Evolutionary conservation across 768 basidiomycete genomes (phyloP), one percentile per base, ranked within the genome.

Genomic region (Xerocomus brunneocitrinus): DNA sequence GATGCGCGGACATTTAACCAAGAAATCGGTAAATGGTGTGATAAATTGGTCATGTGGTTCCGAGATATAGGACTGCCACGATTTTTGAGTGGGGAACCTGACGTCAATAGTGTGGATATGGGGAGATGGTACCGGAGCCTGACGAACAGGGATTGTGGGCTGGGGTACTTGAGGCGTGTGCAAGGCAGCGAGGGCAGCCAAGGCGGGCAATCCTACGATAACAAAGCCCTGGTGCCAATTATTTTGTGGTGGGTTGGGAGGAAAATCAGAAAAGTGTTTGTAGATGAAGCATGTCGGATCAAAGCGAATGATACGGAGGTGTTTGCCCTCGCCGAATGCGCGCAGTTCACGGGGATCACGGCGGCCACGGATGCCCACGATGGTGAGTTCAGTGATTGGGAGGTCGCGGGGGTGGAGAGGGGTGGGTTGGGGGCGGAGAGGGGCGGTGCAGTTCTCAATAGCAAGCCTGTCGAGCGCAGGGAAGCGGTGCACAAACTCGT

Each of bases 261-360:
- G 24, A 27, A 32, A 16, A 4, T 58, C 55, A 7, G 41, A 58
- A 57, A 61, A 69, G 40, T 60, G 60, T 16, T 65, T 65, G 59
- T 76, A 71, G 16, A 76, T 69, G 41, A 73, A 70, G 19, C 72
- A 73, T 1, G 69, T 73, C 62, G 69, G 74, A 59, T 79, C 77
- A 45, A 79, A 67, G 44, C 71, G 72, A n/a, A 79, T 63, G n/a
- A 67, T 64, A 13, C 67, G 71, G 19, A 79, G 67, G 3, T 67
- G 65, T 10, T 63, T 59, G 0, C 69, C 75, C 32, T 69, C 67
- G 22, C 68, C 73, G 36, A 78, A 72, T 4, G 65, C 66, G 10
- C 66, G 66, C 2, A 68, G 51, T 27, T 63, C 65, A 5, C 61
- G 61, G 9, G 54, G 50, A 13, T 63, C 66, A 47, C 60, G 52